Evolutionary conservation across 495 filamentous ascomycete species (phyloP), one percentile per base, ranked within the genome.

Genomic region (Lophium mytilinum): DNA sequence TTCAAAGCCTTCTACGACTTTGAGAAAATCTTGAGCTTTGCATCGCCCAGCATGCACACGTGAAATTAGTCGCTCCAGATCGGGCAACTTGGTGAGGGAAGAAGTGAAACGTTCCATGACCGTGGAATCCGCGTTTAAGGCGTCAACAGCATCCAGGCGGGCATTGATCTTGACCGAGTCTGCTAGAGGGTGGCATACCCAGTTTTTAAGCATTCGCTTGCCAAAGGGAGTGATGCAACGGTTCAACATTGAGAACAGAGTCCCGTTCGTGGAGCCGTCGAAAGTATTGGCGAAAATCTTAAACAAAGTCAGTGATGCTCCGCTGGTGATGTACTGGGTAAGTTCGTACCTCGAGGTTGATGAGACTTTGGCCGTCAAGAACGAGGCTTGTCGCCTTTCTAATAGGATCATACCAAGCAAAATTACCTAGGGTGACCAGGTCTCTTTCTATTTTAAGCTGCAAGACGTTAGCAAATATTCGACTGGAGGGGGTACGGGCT

Each of bases 151-250:
- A 71, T 99, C 94, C 7, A 99, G 73, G n/a, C 94, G 78, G 50
- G 93, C 88, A 67, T 97, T 94, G 75, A 97, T 96, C 71, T 84
- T 88, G 18, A 78, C 71, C 17, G 87, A 80, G 72, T 96, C 87
- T 57, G 89, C 86, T 34, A 99, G 77, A 0, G 94, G 94, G 64
- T 97, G 94, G 72, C 93, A 97, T 3, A 97, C 87, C 94, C 94
- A 99, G 70, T 96, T 91, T 39, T 90, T 85, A 71, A 97, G 91
- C 72, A 93, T 87, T 4, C 94, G 85, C 75, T 99, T 99, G 51
- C 92, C 94, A 64, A 97, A 99, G 0, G 94, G 92, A 1, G 94
- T 96, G 55, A 96, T 85, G 69, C 94, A 99, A 21, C 89, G 81
- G 70, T 99, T 97, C 11, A 99, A 77, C 40, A 97, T 81, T 12